Percentiles rank a stretch among this genome's conserved stretches.
These are phyloP conservation scores for Pestalotiopsis sp. DNA, from an alignment of 2,329 filamentous ascomycete species.

Conservation along the genomic window DNA sequence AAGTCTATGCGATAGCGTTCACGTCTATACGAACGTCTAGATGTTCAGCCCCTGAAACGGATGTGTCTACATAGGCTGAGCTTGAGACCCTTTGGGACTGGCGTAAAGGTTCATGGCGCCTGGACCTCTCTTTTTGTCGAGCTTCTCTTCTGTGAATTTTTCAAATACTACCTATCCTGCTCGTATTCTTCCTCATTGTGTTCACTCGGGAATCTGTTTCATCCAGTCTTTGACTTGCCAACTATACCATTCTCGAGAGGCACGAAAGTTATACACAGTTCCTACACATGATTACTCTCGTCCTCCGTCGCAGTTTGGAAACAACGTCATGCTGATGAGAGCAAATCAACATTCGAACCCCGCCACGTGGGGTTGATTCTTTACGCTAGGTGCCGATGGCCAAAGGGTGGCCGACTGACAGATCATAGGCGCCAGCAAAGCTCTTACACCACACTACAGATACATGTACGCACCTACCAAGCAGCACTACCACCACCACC, in stretches of 20 bases:
- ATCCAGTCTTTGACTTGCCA: not conserved
- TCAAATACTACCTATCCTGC: not conserved
- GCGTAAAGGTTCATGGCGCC: not conserved
- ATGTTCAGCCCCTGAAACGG: not conserved
- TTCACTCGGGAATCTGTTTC: not conserved
- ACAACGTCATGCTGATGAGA: not conserved
- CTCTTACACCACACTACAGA: not conserved
- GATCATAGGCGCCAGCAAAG: not conserved
- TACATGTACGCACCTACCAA: too few relatives aligned
- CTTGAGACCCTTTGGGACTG: not conserved
- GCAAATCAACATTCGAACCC: constrained; percentile 5
- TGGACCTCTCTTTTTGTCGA: not conserved
- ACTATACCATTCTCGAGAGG: not conserved
- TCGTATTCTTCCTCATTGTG: not conserved
- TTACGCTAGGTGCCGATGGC: not conserved
- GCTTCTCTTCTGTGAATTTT: not conserved
- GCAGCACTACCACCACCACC: not conserved
- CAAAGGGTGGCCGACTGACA: not conserved
- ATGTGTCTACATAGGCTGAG: not conserved
- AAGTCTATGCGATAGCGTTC: not conserved
- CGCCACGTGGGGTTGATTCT: constrained; percentile 5
- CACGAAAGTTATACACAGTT: not conserved
- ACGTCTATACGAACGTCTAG: constrained; percentile 1
- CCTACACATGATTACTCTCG: not conserved
- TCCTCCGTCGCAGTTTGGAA: not conserved